phyloP scores from a whole-genome alignment of 2,329 filamentous ascomycete species.

The Paecilomyces variotii region DNA sequence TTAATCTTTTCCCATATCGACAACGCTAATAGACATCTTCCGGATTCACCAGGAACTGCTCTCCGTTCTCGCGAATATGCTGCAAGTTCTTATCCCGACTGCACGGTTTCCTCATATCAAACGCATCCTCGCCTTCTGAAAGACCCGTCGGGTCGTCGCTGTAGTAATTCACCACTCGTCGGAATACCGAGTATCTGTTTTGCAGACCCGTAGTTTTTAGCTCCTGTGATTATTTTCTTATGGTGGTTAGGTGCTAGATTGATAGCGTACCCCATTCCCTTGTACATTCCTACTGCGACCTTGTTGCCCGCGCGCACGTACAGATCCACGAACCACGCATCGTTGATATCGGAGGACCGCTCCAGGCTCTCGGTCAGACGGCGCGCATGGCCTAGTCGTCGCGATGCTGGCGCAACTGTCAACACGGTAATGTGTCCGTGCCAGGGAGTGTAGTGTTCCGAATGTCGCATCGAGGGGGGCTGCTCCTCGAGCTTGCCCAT shows the following conservation, averaged over 20 bases:
- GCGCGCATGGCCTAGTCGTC: constrained; percentile 78
- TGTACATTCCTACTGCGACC: constrained; percentile 81
- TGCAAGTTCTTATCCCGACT: constrained; percentile 67
- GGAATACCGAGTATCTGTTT: constrained; percentile 66
- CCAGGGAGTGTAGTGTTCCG: constrained; percentile 94
- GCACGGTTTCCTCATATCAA: constrained; percentile 92
- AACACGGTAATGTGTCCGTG: constrained; percentile 96
- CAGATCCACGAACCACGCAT: constrained; percentile 92
- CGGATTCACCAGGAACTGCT: constrained; percentile 67
- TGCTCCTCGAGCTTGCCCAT: constrained; percentile 96
- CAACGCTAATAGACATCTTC: constrained; percentile 61
- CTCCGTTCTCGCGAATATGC: constrained; percentile 74
- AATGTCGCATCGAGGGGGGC: constrained; percentile 63
- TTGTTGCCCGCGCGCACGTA: constrained; percentile 86
- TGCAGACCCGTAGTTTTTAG: background rate
- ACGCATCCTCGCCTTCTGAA: constrained; percentile 69
- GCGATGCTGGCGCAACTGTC: constrained; percentile 79
- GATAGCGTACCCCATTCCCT: constrained; percentile 63
- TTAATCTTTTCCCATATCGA: background rate
- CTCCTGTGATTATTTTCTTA: background rate
- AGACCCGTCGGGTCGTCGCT: constrained; percentile 67
- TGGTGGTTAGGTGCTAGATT: background rate
- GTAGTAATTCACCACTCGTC: constrained; percentile 87
- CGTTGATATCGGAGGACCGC: constrained; percentile 67
- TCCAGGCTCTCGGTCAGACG: constrained; percentile 76